Conservation (phyloP, 108 stramenopile genomes). For the Aurantiochytrium sp. region DNA sequence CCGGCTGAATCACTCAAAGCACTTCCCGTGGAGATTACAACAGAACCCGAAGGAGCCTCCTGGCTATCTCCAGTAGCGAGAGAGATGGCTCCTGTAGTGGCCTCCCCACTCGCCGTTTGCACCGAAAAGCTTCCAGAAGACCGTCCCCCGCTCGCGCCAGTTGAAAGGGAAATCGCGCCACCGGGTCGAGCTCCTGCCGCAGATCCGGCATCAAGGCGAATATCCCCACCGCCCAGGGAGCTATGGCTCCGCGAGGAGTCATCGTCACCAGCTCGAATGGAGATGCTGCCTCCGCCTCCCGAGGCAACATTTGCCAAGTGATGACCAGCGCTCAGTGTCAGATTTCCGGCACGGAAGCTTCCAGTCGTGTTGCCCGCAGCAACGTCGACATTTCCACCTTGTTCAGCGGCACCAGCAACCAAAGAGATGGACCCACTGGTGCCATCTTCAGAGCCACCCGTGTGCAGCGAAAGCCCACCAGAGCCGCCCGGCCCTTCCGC, state of each 20-base stretch:
- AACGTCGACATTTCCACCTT: not conserved
- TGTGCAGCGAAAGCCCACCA: not conserved
- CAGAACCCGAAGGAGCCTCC: not conserved
- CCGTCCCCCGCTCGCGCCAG: not conserved
- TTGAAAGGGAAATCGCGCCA: not conserved
- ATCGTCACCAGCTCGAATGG: not conserved
- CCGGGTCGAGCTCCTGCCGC: not conserved
- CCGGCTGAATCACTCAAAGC: not conserved
- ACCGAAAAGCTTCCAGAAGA: not conserved
- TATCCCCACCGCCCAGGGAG: not conserved
- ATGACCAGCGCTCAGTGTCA: not conserved
- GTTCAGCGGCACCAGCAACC: not conserved
- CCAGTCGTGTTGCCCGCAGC: not conserved
- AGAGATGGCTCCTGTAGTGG: not conserved
- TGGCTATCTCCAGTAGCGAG: not conserved
- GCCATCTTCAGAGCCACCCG: not conserved
- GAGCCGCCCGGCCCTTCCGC: not conserved
- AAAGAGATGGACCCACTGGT: not conserved
- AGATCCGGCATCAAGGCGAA: not conserved
- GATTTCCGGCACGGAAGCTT: not conserved
- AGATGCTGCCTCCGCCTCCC: not conserved
- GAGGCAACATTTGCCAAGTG: not conserved
- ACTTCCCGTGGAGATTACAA: not conserved
- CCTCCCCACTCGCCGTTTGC: not conserved
- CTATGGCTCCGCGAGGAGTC: not conserved